phyloP scores from a whole-genome alignment of 2,329 filamentous ascomycete genomes.

The Pyrenochaeta sp. region DNA sequence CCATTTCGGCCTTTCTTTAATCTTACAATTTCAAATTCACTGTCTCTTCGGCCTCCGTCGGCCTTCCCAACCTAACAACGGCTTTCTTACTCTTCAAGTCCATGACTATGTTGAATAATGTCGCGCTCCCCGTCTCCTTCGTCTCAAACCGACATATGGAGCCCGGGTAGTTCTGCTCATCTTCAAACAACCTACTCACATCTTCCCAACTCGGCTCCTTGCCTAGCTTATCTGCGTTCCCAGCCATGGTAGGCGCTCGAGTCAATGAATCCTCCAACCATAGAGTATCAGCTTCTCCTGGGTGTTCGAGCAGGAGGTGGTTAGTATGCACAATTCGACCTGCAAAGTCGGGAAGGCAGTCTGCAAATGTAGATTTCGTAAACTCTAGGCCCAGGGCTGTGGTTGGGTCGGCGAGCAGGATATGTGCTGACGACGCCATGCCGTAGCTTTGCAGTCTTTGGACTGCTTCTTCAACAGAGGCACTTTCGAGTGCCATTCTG shows the following conservation, averaged over 20 bases:
- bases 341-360: conserved; percentile 42
- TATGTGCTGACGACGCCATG: conserved; percentile 63
- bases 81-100: conserved; percentile 43
- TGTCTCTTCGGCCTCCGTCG: conserved; percentile 39
- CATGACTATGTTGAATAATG: conserved; percentile 50
- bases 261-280: conserved; percentile 54
- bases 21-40: conserved; percentile 8
- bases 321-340: conserved; percentile 55
- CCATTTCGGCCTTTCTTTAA: neutral
- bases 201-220: conserved; percentile 36
- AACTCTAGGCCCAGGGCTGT: conserved; percentile 62
- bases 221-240: conserved; percentile 32
- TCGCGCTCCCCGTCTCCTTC: conserved; percentile 36
- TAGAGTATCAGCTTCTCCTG: conserved; percentile 49
- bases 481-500: conserved; percentile 63
- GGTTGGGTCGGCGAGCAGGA: conserved; percentile 60
- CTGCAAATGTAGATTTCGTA: conserved; percentile 45
- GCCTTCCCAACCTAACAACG: conserved; percentile 40
- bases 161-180: conserved; percentile 51
- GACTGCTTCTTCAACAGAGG: conserved; percentile 58
- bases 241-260: conserved; percentile 49
- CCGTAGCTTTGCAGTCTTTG: conserved; percentile 55
- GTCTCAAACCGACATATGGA: conserved; percentile 42
- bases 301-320: conserved; percentile 53
- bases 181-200: conserved; percentile 50